Conservation (phyloP, 129 eudicot genomes). For the Chrysanthemum seticuspe region DNA sequence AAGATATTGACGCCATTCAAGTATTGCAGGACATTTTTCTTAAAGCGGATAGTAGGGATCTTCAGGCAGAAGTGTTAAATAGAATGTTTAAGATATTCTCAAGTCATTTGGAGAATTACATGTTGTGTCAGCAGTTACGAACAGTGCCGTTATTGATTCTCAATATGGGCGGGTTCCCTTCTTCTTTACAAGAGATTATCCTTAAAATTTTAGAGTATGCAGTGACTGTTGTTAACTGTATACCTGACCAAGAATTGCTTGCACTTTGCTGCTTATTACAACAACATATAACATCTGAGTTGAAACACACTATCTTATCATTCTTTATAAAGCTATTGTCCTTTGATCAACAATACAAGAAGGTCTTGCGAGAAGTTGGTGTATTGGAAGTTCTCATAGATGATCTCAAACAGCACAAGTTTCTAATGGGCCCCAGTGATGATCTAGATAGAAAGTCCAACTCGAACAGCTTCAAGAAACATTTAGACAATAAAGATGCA, state of each 20-base stretch:
- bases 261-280: conserved; percentile 96
- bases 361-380: conserved; percentile 94
- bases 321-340: conserved; percentile 86
- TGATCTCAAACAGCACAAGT: conserved; percentile 87
- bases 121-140: conserved; percentile 88
- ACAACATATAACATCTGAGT: conserved; percentile 78
- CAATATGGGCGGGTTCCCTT: conserved; percentile 90
- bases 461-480: conserved; percentile 78
- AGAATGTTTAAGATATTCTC: conserved; percentile 97
- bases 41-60: conserved; percentile 76
- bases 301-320: conserved; percentile 73
- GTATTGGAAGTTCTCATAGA: conserved; percentile 90
- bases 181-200: conserved; percentile 85
- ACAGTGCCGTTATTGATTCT: conserved; percentile 93
- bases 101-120: conserved; percentile 93
- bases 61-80: conserved; percentile 89
- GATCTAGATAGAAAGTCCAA: conserved; percentile 66
- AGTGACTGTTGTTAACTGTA: conserved; percentile 92
- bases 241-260: conserved; percentile 95
- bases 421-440: conserved; percentile 48
- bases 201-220: conserved; percentile 97
- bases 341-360: conserved; percentile 94
- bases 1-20: conserved; percentile 92
- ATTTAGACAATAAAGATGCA: conserved; percentile 72
- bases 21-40: conserved; percentile 95